Conservation (phyloP, 208 protist species). For the Wallacemonas rigidus region DNA sequence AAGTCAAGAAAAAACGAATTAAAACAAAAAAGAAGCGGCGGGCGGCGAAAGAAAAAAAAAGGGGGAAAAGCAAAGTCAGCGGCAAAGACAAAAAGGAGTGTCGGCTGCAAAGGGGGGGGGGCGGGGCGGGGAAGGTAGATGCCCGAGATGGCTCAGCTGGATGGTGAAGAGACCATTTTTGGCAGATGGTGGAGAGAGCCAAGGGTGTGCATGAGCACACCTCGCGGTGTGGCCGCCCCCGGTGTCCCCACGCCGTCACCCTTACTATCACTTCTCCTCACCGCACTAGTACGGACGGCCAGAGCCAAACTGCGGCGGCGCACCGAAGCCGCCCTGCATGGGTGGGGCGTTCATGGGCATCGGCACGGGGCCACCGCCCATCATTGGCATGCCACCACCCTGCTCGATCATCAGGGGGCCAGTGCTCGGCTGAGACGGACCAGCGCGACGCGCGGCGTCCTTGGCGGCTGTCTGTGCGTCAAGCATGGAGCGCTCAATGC, state of each 20-base stretch:
- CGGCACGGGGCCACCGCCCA: constrained; percentile 29
- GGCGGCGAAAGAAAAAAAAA: constrained; percentile 8
- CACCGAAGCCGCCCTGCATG: constrained; percentile 41
- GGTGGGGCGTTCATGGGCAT: constrained; percentile 44
- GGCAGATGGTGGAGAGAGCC: background rate
- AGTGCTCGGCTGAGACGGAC: constrained; percentile 35
- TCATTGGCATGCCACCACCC: constrained; percentile 25
- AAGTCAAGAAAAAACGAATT: background rate
- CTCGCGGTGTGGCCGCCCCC: background rate
- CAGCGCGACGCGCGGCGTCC: constrained; percentile 71
- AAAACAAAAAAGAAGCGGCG: background rate
- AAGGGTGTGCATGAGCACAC: background rate
- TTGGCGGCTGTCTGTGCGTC: constrained; percentile 87
- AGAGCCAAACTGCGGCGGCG: constrained; percentile 57
- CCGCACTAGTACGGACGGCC: constrained; percentile 53
- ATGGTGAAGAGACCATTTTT: background rate
- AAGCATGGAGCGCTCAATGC: constrained; percentile 79
- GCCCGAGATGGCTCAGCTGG: background rate
- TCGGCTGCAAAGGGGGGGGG: background rate
- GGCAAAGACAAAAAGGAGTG: background rate
- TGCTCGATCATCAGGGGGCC: constrained; percentile 80
- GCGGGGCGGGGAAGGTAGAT: background rate
- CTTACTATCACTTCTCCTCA: background rate
- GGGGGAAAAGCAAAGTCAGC: constrained; percentile 17
- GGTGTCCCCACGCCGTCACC: background rate